These are phyloP conservation scores for Cryptococcus hybrid DNA, from an alignment of 1,284 basidiomycete genomes.

Conservation along the genomic window DNA sequence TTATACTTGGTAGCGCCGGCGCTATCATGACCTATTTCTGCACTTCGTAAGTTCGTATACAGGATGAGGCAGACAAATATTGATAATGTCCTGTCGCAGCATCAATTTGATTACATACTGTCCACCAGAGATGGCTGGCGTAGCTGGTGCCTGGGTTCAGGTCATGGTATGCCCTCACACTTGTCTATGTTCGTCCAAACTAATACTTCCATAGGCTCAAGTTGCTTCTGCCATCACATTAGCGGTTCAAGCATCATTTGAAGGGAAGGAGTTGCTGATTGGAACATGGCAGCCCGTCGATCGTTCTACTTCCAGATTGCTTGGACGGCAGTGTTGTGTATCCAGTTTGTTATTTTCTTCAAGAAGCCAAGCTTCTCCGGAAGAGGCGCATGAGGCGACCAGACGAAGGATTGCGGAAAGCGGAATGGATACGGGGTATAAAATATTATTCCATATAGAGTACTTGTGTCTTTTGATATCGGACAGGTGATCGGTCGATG, in stretches of 20 bases:
- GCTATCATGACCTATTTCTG: conserved; percentile 29
- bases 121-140: conserved; percentile 43
- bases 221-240: conserved; percentile 37
- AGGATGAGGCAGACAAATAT: no score
- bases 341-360: conserved; percentile 33
- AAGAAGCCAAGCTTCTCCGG: conserved; percentile 24
- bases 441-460: background rate
- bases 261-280: conserved; percentile 28
- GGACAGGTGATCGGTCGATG: no score
- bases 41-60: conserved; percentile 8
- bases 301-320: conserved; percentile 39
- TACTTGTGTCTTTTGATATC: no score
- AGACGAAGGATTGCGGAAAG: conserved; percentile 28
- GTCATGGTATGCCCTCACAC: conserved; percentile 19
- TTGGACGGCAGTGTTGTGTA: conserved; percentile 23
- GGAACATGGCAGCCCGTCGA: conserved; percentile 26
- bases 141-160: conserved; percentile 43
- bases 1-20: conserved; percentile 23
- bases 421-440: conserved; percentile 9
- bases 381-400: conserved; percentile 35
- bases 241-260: conserved; percentile 46
- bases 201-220: conserved; percentile 16
- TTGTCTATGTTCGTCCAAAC: background rate
- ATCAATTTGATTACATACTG: conserved; percentile 34
- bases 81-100: background rate